Conservation (phyloP, 768 basidiomycete genomes). For the Collybia mongolica region DNA sequence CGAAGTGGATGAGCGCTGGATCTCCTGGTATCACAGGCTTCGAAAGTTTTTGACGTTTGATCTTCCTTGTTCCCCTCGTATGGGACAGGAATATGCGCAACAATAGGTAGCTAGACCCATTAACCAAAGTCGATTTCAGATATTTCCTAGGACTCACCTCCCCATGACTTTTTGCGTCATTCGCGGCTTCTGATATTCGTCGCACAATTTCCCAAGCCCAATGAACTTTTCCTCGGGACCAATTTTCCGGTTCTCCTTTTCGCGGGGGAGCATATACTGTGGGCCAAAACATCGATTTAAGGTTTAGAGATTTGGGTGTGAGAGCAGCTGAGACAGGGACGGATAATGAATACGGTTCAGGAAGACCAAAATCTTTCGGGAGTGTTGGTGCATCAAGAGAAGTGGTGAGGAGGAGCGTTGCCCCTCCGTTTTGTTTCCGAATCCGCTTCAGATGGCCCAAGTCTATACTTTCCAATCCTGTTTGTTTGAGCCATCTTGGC, state of each 20-base stretch:
- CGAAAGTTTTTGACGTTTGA: conserved; percentile 32
- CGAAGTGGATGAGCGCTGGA: conserved; percentile 75
- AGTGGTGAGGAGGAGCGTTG: conserved; percentile 55
- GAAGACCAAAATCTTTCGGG: conserved; percentile 46
- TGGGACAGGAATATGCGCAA: conserved; percentile 64
- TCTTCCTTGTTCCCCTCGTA: conserved; percentile 28
- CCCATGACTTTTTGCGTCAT: conserved; percentile 39
- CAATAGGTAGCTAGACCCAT: conserved; percentile 64
- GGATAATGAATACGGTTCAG: conserved; percentile 49
- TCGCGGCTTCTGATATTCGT: conserved; percentile 48
- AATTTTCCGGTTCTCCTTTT: conserved; percentile 63
- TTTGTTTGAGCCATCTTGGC: conserved; percentile 67
- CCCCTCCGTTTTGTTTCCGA: conserved; percentile 46
- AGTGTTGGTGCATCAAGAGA: conserved; percentile 41
- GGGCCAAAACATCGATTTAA: conserved; percentile 85
- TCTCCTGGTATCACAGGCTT: conserved; percentile 68
- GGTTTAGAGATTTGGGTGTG: conserved; percentile 58
- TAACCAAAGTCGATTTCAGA: neutral
- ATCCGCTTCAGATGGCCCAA: conserved; percentile 79
- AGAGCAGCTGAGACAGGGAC: conserved; percentile 72
- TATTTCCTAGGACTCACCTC: conserved; percentile 51
- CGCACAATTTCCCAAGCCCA: conserved; percentile 80
- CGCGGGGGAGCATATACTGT: conserved; percentile 69
- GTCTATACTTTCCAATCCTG: conserved; percentile 56
- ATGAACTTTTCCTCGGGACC: conserved; percentile 61